These are phyloP conservation scores for Dryas integrifolia DNA, from an alignment of 331 rosid genomes.

Conservation along the genomic window DNA sequence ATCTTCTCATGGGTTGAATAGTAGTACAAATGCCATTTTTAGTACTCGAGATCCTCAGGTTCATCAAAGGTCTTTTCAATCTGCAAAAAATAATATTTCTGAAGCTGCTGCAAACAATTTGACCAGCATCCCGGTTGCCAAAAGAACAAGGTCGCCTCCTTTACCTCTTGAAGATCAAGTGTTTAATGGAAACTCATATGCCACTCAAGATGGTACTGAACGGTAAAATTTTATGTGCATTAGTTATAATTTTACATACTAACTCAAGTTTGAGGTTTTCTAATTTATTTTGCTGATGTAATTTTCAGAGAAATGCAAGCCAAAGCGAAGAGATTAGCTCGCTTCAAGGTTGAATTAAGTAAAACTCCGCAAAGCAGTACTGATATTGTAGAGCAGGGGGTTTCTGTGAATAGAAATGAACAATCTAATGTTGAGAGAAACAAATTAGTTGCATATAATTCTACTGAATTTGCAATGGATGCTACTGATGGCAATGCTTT, in stretches of 20 bases:
- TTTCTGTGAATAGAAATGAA: constrained; percentile 41
- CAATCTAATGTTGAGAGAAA: constrained; percentile 40
- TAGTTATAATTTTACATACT: constrained; percentile 19
- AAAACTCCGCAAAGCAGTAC: constrained; percentile 44
- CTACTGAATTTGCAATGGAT: constrained; percentile 45
- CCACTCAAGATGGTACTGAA: constrained; percentile 56
- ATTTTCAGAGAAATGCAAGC: constrained; percentile 70
- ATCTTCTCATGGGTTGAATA: constrained; percentile 51
- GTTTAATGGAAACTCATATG: constrained; percentile 41
- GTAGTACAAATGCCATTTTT: constrained; percentile 38
- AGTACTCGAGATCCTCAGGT: constrained; percentile 38
- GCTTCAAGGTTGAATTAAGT: constrained; percentile 77
- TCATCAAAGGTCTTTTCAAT: constrained; percentile 34
- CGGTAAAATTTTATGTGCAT: constrained; percentile 52
- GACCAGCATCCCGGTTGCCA: constrained; percentile 38
- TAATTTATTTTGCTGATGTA: constrained; percentile 17
- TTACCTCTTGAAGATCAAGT: constrained; percentile 42
- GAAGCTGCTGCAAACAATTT: constrained; percentile 42
- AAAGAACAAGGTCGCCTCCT: constrained; percentile 86
- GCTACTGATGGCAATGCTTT: constrained; percentile 35
- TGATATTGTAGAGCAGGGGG: constrained; percentile 44
- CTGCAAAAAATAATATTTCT: constrained; percentile 31
- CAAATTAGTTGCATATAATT: constrained; percentile 38
- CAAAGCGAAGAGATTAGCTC: constrained; percentile 91
- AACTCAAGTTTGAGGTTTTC: constrained; percentile 12